Base-by-base conservation (phyloP, 805 yeast species). In the Pichia heedii region DNA sequence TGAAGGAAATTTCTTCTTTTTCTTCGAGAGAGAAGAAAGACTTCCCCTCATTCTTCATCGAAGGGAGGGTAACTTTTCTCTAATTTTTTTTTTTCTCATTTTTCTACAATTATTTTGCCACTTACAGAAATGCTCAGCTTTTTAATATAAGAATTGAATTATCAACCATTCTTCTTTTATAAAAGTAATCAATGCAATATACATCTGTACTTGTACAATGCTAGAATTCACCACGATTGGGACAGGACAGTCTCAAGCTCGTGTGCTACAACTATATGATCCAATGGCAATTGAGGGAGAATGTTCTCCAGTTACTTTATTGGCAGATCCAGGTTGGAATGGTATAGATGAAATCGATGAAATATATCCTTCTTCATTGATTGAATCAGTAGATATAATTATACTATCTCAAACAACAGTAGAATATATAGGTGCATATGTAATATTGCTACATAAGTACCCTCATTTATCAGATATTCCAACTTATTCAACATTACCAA, bases 401-500 rank as follows among this genome's bases (percentile, higher is more conserved):
- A 60, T 93, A 2, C 62, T 93, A n/a, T 87, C 97, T 2, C 97
- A 93, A 51, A 81, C 96, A 1, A 80, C 95, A 0, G 69, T 80
- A 1, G 79, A 81, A 39, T 88, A 79, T 55, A 53, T 86, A 2
- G 93, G 97, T 21, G 95, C 95, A 0, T 87, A 75, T 57, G 78
- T 83, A 0, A 65, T 79, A 34, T 59, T 93, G 22, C 76, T 85
- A 50, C 62, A 70, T 45, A 71, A 71, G 47, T 79, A 76, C 49
- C 77, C 81, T 22, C 71, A 76, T 22, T 62, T 86, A 21, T 67
- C 80, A 2, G 68, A 76, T 30, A 74, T 89, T 21, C 87, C 88
- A 2, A 82, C 83, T 0, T 93, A 84, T 58, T 77, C 97, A 0
- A 90, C 98, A 0, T 63, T 87, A n/a, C 97, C 99, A 0, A 84